Percentiles rank a stretch among this genome's conserved stretches.
These are phyloP conservation scores for Stylonectria norvegica DNA, from an alignment of 2,329 filamentous ascomycete genomes.

Conservation along the genomic window DNA sequence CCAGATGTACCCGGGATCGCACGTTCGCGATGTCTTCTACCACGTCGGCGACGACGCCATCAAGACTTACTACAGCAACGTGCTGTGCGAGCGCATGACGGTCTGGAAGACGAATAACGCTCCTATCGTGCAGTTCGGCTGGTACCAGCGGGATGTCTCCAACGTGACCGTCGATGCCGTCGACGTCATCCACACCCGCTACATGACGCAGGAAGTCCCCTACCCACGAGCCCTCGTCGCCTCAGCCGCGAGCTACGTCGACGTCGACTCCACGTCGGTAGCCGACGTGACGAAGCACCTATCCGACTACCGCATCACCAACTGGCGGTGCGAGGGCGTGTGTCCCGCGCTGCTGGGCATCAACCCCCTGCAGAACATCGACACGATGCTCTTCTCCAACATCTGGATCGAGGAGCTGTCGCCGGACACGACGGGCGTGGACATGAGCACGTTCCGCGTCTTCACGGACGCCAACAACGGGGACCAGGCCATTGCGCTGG, in stretches of 20 bases:
- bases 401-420: conserved; percentile 11
- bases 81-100: conserved; percentile 19
- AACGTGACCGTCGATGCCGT: conserved; percentile 27
- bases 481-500: conserved; percentile 9
- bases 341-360: conserved; percentile 16
- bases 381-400: conserved; percentile 11
- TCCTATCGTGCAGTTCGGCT: conserved; percentile 36
- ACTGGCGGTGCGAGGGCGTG: conserved; percentile 18
- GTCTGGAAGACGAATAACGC: conserved; percentile 32
- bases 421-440: conserved; percentile 3
- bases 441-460: conserved; percentile 9
- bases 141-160: conserved; percentile 27
- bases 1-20: conserved; percentile 31
- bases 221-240: conserved; percentile 12
- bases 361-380: conserved; percentile 15
- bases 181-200: conserved; percentile 25
- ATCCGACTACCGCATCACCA: conserved; percentile 14
- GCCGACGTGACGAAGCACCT: conserved; percentile 10
- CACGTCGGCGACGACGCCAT: conserved; percentile 35
- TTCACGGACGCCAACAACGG: conserved; percentile 11
- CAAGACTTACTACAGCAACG: conserved; percentile 34
- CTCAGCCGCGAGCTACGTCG: conserved; percentile 11
- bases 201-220: conserved; percentile 1
- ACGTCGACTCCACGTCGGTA: conserved; percentile 7
- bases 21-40: conserved; percentile 33